Conservation (phyloP, 2,329 filamentous ascomycete genomes). For the Aphanoascus verrucosus region DNA sequence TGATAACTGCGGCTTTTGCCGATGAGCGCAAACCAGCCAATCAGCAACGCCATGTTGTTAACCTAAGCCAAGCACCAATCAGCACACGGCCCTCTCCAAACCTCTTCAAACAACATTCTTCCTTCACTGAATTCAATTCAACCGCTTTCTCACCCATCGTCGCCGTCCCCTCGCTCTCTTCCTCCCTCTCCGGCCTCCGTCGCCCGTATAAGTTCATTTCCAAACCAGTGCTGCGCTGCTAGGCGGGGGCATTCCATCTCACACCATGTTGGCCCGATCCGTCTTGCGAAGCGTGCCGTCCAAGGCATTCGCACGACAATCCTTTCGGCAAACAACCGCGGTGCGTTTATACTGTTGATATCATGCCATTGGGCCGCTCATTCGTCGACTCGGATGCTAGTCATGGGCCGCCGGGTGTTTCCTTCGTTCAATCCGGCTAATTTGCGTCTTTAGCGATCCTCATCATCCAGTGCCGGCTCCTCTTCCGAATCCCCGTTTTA, state of each 20-base stretch:
- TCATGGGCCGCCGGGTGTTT: background rate
- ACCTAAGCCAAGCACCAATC: constrained; percentile 13
- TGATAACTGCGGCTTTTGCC: constrained; percentile 2
- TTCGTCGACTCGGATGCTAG: background rate
- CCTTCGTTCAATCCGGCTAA: background rate
- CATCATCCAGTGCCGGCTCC: constrained; percentile 52
- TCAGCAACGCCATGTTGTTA: constrained; percentile 14
- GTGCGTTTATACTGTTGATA: constrained; percentile 46
- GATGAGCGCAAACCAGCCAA: constrained; percentile 12
- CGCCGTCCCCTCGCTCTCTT: constrained; percentile 9
- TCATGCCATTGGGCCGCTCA: background rate
- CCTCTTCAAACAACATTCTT: constrained; percentile 2
- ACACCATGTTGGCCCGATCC: constrained; percentile 84
- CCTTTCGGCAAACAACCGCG: constrained; percentile 61
- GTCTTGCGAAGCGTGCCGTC: constrained; percentile 79
- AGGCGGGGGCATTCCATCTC: constrained; percentile 26
- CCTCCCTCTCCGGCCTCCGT: constrained; percentile 22
- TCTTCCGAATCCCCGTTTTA: constrained; percentile 55
- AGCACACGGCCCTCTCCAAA: background rate
- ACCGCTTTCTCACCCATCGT: constrained; percentile 16
- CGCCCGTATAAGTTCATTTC: constrained; percentile 15
- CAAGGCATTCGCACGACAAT: constrained; percentile 66
- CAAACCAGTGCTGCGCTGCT: constrained; percentile 3
- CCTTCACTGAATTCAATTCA: background rate
- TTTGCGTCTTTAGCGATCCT: constrained; percentile 27